Evolutionary conservation across 306 rosid species (phyloP).

Genomic region (Pterocarpus macrocarpus): DNA sequence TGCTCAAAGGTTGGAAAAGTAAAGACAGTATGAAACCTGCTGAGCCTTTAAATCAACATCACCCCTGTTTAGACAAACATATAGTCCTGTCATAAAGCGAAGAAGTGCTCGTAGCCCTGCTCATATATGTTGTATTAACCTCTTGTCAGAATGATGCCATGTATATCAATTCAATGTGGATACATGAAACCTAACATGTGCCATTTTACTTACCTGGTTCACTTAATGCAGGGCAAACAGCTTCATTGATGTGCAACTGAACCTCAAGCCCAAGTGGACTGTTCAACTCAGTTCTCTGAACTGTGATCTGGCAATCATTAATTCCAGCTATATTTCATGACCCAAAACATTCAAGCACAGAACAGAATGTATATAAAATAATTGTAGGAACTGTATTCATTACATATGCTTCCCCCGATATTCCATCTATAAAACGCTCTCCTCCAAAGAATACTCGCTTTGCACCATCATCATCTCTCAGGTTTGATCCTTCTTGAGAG

Average conservation of each 20-base stretch:
- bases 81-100: slow-evolving; percentile 86
- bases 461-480: slow-evolving; percentile 93
- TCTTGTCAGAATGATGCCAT: slow-evolving; percentile 30
- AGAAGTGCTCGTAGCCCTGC: slow-evolving; percentile 96
- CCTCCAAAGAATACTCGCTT: slow-evolving; percentile 95
- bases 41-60: slow-evolving; percentile 79
- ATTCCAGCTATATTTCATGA: slow-evolving; percentile 45
- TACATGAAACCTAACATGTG: slow-evolving; percentile 27
- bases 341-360: slow-evolving; percentile 34
- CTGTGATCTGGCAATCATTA: slow-evolving; percentile 71
- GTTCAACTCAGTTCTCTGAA: slow-evolving; percentile 88
- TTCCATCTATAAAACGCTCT: slow-evolving; percentile 92
- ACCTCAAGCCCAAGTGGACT: slow-evolving; percentile 97
- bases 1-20: slow-evolving; percentile 36
- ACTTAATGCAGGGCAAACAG: slow-evolving; percentile 91
- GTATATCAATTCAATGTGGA: slow-evolving; percentile 30
- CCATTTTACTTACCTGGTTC: slow-evolving; percentile 73
- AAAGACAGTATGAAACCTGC: slow-evolving; percentile 60
- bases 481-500: slow-evolving; percentile 65
- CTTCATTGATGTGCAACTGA: slow-evolving; percentile 86
- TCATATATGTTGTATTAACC: slow-evolving; percentile 42
- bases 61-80: slow-evolving; percentile 88
- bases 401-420: slow-evolving; percentile 93
- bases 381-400: slow-evolving; percentile 43
- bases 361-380: slow-evolving; percentile 25